Conservation (phyloP, 345 rosid genomes). For the Schrenkiella parvula region DNA sequence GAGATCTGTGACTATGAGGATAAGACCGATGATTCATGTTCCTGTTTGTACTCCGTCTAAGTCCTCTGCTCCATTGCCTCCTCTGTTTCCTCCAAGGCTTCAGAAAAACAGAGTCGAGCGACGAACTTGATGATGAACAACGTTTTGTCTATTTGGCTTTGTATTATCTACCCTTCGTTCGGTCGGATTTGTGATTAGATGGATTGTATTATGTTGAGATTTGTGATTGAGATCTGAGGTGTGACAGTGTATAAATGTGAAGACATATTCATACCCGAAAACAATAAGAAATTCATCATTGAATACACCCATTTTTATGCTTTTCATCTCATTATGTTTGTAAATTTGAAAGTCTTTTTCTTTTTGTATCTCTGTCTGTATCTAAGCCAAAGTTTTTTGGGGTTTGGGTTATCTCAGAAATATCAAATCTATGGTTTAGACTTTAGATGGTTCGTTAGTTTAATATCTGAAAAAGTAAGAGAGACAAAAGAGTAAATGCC, state of each 20-base stretch:
- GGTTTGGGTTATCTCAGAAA: background rate
- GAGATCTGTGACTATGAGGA: conserved; percentile 68
- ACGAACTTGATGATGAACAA: conserved; percentile 20
- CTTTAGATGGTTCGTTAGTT: conserved; percentile 1
- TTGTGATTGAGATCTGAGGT: conserved; percentile 26
- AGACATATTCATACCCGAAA: conserved; percentile 13
- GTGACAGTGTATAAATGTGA: conserved; percentile 29
- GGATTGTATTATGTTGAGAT: background rate
- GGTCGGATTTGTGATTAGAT: conserved; percentile 27
- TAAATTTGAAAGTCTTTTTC: background rate
- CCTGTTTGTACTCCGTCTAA: conserved; percentile 67
- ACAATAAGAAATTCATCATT: conserved; percentile 2
- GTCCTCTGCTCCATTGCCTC: conserved; percentile 48
- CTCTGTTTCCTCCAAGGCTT: conserved; percentile 50
- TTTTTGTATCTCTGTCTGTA: conserved; percentile 5
- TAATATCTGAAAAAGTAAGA: conserved; percentile 7
- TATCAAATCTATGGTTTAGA: background rate
- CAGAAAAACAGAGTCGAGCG: conserved; percentile 61
- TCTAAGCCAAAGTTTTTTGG: background rate
- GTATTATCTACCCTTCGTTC: background rate
- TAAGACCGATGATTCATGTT: conserved; percentile 82
- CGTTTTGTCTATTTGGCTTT: background rate
- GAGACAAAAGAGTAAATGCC: conserved; percentile 21
- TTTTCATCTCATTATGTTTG: conserved; percentile 5
- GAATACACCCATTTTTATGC: background rate